These are phyloP conservation scores for Tetrahymena malaccensis DNA, from an alignment of 73 alveolate genomes.

Conservation along the genomic window DNA sequence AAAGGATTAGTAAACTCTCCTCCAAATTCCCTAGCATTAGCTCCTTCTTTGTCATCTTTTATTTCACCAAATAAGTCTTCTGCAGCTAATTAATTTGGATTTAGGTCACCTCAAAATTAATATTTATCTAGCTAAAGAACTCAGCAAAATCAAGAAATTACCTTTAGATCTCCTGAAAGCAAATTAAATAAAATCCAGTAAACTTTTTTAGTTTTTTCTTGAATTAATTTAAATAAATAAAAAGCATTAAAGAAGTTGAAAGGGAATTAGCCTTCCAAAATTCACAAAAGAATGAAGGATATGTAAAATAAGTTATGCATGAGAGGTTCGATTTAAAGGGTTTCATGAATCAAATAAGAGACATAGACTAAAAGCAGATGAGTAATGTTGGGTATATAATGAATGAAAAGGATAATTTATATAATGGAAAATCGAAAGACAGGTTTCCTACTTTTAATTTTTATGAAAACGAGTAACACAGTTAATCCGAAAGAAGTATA, in stretches of 20 bases:
- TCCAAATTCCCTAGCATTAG: background rate
- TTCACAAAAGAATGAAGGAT: background rate
- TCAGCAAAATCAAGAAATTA: background rate
- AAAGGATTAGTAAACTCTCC: background rate
- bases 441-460: background rate
- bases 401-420: background rate
- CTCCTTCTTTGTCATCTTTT: background rate
- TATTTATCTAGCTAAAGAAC: background rate
- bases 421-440: background rate
- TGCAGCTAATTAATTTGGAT: background rate
- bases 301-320: background rate
- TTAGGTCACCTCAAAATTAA: background rate
- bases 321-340: background rate
- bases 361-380: background rate
- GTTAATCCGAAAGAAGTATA: background rate
- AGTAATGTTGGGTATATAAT: background rate
- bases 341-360: background rate
- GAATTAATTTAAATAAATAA: background rate
- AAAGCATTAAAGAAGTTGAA: background rate
- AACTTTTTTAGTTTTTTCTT: background rate
- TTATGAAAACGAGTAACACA: background rate
- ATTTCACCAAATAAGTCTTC: background rate
- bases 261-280: background rate
- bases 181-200: background rate
- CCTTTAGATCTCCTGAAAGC: background rate